Base-by-base conservation (phyloP, 2,329 filamentous ascomycete species). In the Aspergillus eucalypticola region DNA sequence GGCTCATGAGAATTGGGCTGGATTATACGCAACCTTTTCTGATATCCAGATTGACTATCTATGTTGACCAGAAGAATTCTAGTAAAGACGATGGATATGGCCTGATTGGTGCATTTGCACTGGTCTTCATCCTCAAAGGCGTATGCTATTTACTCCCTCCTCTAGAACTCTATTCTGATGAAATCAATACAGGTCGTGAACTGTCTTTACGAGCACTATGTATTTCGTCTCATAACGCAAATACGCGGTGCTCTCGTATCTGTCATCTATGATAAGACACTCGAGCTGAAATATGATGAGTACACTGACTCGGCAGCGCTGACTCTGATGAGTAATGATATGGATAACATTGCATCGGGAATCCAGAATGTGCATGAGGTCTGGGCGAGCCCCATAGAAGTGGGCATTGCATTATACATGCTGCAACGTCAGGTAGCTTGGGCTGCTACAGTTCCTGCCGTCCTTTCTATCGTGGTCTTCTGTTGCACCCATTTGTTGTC, bases 311-410 rank as follows among this genome's bases (percentile, higher is more conserved):
- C 73, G 1, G 74, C 75, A 0, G 73, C 80, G 1, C 64, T 79
- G 4, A 82, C 79, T 1, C 69, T 82, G 7, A 83, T 83, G 79
- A 79, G 75, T 15, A 76, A 78, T 1, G 80, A 82, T 55, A 74
- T 83, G 5, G 79, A 80, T 38, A 63, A 66, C 10, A 69, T 70
- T 21, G 60, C 49, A 15, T 41, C 46, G 11, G 49, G 53, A n/a
- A 64, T 32, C n/a, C 51, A 29, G 52, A 64, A 39, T 3, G 56
- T 69, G 13, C 67, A 69, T 44, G 67, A 70, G 38, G 19, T 59
- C 5, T 69, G 62, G 62, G 62, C 59, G 5, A 56, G 32, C 8
- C 51, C 35, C 4, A 19, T 54, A 25, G 19, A 39, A 11, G 39
- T 41, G 13, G 35, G 17, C 7, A 41, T 54, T 8, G 51, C 32